Base-by-base conservation (phyloP, 805 yeast genomes). In the Babjeviella inositovora region DNA sequence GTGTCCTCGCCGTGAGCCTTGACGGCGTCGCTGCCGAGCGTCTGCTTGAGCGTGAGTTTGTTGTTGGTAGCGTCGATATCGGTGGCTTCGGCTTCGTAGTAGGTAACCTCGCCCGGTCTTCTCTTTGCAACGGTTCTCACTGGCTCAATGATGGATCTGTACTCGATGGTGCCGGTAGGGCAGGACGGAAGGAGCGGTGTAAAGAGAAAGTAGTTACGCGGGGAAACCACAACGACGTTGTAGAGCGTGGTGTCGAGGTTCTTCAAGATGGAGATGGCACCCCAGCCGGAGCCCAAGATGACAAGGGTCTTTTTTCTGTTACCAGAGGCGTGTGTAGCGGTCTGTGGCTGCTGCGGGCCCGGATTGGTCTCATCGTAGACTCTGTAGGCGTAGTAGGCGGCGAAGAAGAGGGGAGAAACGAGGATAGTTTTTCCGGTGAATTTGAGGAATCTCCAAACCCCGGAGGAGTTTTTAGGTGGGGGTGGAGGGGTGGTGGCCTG, bases 151-250 rank as follows among this genome's bases (percentile, higher is more conserved):
- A 85, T 85, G 13, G 96, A 85, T 49, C 90, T 80, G 34, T 68
- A 50, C 41, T 81, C 94, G 29, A 82, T 70, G 24, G 94, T 79
- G 33, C 96, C 96, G 18, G 93, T 85, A 27, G 96, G 93, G 35
- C 87, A 79, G 13, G 93, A 79, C 22, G 97, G 96, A 38, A 85
- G 62, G 45, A 85, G 58, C n/a, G 97, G 96, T 28, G 97, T 85
- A 63, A 87, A 85, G 39, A 85, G 60, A 55, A 85, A 84, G 60
- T 81, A 87, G 61, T 85, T 87, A 57, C 96, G 70, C 32, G 97
- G 96, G 19, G 94, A 81, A 22, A 85, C 77, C 27, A 85, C 71
- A 23, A 82, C 70, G 23, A 85, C 95, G 44, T 87, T 81, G 55
- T 82, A 85, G 47, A 74, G 59, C 22, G 85, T 58, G 19, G 95